phyloP scores from a whole-genome alignment of 805 yeast genomes.

The Kluyveromyces lactis region DNA sequence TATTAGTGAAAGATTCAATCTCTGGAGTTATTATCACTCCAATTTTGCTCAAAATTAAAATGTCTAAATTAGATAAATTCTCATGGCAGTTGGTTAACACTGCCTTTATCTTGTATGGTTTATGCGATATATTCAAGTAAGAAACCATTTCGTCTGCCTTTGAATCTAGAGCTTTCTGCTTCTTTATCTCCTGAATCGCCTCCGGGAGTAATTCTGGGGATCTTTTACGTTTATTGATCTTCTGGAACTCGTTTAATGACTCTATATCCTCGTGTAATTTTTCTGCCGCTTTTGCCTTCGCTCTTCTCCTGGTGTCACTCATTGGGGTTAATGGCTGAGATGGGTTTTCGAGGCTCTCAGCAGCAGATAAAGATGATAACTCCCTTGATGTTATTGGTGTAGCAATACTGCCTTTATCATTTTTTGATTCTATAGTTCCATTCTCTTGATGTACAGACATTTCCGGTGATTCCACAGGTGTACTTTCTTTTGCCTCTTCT shows the following conservation, averaged over 20 bases:
- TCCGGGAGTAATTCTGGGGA: constrained; percentile 31
- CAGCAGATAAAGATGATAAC: neutral
- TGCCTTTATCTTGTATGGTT: constrained; percentile 36
- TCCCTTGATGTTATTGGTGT: neutral
- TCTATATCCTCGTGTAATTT: constrained; percentile 63
- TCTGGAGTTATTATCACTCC: constrained; percentile 48
- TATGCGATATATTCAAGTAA: constrained; percentile 1
- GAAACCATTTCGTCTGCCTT: constrained; percentile 13
- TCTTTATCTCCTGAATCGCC: constrained; percentile 30
- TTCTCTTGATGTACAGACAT: neutral
- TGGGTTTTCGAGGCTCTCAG: neutral
- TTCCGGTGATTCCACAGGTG: neutral
- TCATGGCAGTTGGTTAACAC: constrained; percentile 61
- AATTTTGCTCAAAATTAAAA: constrained; percentile 34
- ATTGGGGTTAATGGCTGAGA: constrained; percentile 1
- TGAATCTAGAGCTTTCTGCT: constrained; percentile 22
- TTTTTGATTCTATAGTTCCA: neutral
- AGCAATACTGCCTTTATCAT: neutral
- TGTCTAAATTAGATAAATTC: constrained; percentile 37
- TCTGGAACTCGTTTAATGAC: constrained; percentile 56
- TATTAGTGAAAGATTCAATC: constrained; percentile 34
- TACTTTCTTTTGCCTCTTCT: neutral
- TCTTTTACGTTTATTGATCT: constrained; percentile 38
- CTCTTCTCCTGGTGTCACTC: constrained; percentile 22
- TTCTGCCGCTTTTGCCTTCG: constrained; percentile 59